Evolutionary conservation across 345 rosid genomes (phyloP).

Genomic region (Eucalyptus coolabah): DNA sequence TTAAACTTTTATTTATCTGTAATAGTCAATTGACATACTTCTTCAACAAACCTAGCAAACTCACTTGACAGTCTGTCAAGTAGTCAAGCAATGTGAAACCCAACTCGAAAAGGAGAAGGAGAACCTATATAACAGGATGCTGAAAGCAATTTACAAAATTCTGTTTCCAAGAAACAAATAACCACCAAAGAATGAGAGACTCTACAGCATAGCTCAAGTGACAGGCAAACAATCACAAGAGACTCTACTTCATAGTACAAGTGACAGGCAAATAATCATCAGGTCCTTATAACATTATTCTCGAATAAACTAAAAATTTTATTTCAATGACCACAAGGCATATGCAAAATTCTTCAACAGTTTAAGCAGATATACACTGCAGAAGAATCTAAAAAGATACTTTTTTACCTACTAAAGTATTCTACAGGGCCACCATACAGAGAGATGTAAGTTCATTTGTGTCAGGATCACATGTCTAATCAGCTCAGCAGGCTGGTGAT

Average conservation of each 20-base stretch:
- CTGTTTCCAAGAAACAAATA: background rate
- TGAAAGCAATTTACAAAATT: background rate
- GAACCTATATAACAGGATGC: background rate
- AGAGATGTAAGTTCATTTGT: background rate
- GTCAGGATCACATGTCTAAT: background rate
- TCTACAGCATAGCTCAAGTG: background rate
- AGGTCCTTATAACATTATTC: background rate
- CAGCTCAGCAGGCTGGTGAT: background rate
- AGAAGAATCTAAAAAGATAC: background rate
- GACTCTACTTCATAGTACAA: background rate
- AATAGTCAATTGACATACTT: background rate
- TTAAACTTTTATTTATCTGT: background rate
- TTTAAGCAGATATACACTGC: background rate
- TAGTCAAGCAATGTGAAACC: background rate
- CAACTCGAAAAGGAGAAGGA: background rate
- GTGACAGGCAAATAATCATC: background rate
- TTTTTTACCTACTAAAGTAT: background rate
- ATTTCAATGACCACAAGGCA: background rate
- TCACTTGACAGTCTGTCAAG: background rate
- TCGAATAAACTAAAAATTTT: background rate
- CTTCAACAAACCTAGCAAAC: background rate
- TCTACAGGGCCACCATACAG: background rate
- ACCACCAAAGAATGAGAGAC: background rate
- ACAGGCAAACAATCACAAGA: background rate
- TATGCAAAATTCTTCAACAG: background rate